These are phyloP conservation scores for Russula compacta DNA, from an alignment of 768 basidiomycete genomes.

Conservation along the genomic window DNA sequence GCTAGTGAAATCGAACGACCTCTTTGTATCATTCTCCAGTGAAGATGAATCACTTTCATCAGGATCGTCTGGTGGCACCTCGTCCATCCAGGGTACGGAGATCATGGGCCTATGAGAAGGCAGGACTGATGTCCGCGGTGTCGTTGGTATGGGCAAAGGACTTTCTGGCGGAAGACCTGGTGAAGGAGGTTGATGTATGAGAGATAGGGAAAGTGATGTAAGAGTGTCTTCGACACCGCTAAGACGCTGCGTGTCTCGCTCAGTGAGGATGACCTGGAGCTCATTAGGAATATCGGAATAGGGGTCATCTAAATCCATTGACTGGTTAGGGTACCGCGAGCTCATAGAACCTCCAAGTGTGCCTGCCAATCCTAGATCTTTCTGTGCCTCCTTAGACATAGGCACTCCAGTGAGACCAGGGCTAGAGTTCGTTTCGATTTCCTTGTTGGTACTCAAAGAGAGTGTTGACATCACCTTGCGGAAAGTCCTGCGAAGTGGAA, in stretches of 20 bases:
- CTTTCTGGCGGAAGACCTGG: constrained; percentile 37
- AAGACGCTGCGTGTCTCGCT: constrained; percentile 28
- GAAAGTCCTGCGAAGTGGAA: constrained; percentile 8
- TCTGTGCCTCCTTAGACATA: constrained; percentile 43
- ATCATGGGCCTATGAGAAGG: constrained; percentile 31
- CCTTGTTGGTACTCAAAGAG: constrained; percentile 6
- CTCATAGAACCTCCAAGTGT: constrained; percentile 57
- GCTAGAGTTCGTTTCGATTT: neutral
- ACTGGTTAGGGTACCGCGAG: constrained; percentile 37
- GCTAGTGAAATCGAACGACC: constrained; percentile 78
- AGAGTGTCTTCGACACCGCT: constrained; percentile 32
- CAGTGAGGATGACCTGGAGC: constrained; percentile 50
- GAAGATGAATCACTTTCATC: constrained; percentile 34
- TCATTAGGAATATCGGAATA: constrained; percentile 81
- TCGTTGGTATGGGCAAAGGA: constrained; percentile 29
- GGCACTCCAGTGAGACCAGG: constrained; percentile 24
- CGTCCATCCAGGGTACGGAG: constrained; percentile 38
- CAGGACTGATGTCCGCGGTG: neutral
- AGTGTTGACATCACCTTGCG: constrained; percentile 18
- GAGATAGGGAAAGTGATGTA: constrained; percentile 21
- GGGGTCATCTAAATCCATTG: constrained; percentile 46
- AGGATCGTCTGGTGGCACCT: constrained; percentile 32
- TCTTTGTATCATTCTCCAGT: constrained; percentile 58
- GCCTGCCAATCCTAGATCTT: constrained; percentile 52
- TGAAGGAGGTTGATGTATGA: constrained; percentile 25